Evolutionary conservation across 2,329 filamentous ascomycete species (phyloP).

Genomic region (Gremmenia infestans): DNA sequence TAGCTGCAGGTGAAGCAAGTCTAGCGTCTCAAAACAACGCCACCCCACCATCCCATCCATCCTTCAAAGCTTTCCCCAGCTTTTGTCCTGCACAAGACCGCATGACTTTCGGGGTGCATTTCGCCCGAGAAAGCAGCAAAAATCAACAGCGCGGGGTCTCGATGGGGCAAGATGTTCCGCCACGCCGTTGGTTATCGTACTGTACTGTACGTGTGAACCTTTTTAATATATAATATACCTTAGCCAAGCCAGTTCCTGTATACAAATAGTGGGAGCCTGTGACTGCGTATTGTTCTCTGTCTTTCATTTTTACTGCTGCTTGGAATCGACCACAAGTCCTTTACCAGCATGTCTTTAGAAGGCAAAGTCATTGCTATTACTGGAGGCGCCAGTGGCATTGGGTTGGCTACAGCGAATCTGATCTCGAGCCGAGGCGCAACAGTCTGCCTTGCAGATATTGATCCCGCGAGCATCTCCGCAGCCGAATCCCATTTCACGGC

Average conservation of each 20-base stretch:
- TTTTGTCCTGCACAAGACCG: too few species aligned
- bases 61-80: too few species aligned
- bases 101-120: too few species aligned
- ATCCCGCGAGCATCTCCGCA: slow-evolving; percentile 15
- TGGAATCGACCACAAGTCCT: background rate
- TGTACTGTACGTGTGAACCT: background rate
- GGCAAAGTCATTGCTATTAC: slow-evolving; percentile 68
- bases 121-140: too few species aligned
- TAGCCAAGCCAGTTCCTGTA: too few species aligned
- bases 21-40: too few species aligned
- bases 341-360: slow-evolving; percentile 24
- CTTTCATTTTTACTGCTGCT: too few species aligned
- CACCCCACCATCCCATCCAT: too few species aligned
- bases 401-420: slow-evolving; percentile 63
- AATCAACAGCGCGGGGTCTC: background rate
- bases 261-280: too few species aligned
- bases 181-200: background rate
- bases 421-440: slow-evolving; percentile 22
- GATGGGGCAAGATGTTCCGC: background rate
- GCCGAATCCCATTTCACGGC: slow-evolving; percentile 31
- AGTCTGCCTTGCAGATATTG: slow-evolving; percentile 24
- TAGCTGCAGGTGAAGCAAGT: too few species aligned
- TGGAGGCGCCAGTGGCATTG: slow-evolving; percentile 71
- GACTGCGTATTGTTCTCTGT: too few species aligned
- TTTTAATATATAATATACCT: too few species aligned